Evolutionary conservation across 768 basidiomycete species (phyloP).

Genomic region (Gymnopilus dilepis): DNA sequence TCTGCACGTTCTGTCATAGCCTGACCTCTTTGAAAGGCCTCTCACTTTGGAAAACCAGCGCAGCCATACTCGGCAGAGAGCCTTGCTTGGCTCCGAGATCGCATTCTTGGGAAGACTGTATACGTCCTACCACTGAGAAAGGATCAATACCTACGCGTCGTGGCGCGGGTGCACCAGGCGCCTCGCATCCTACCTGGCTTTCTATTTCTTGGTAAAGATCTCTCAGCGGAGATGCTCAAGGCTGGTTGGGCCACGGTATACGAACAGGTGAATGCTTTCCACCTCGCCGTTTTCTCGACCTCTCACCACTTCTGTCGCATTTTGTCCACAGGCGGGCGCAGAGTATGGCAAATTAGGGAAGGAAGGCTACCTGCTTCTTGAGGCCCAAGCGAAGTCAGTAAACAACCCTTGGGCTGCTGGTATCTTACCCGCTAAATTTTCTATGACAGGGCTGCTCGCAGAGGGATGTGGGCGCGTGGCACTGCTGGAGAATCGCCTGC

Average conservation of each 20-base stretch:
- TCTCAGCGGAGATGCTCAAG: constrained; percentile 77
- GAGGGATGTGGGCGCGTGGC: constrained; percentile 79
- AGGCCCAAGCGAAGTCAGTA: constrained; percentile 71
- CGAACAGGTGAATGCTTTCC: constrained; percentile 48
- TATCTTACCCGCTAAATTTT: background rate
- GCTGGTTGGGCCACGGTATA: constrained; percentile 82
- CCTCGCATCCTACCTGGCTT: constrained; percentile 58
- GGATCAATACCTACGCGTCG: constrained; percentile 87
- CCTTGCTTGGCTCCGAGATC: constrained; percentile 68
- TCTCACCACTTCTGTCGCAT: background rate
- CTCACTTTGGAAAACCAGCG: constrained; percentile 82
- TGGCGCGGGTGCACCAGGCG: constrained; percentile 65
- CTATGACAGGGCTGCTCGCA: constrained; percentile 54
- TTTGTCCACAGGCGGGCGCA: constrained; percentile 55
- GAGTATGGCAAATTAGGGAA: constrained; percentile 78
- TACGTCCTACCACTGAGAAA: constrained; percentile 74
- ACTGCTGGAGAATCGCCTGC: constrained; percentile 67
- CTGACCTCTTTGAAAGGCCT: constrained; percentile 46
- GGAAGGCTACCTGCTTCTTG: constrained; percentile 63
- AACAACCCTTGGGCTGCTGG: background rate
- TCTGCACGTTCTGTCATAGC: constrained; percentile 1
- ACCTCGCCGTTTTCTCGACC: background rate
- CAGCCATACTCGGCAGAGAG: constrained; percentile 82
- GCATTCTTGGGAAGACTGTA: constrained; percentile 61
- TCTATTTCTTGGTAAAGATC: constrained; percentile 50